phyloP scores from a whole-genome alignment of 176 grass and related monocot genomes.

The Triticum monococcum region DNA sequence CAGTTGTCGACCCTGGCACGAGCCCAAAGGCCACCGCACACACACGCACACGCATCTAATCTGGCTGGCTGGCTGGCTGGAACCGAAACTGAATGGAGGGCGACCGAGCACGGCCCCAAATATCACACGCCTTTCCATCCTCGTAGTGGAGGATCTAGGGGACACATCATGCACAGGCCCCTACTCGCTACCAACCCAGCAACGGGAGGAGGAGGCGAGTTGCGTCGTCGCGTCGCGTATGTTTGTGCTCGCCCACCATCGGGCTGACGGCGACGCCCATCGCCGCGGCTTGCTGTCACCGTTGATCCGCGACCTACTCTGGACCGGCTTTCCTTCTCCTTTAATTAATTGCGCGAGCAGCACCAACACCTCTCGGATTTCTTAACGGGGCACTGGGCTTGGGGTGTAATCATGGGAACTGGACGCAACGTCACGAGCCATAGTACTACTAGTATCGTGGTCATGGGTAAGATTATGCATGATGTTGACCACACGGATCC shows the following conservation, averaged over 20 bases:
- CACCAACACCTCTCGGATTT: not conserved
- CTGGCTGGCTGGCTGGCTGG: not conserved
- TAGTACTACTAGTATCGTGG: not conserved
- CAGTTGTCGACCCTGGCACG: constrained; percentile 1
- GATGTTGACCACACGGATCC: not conserved
- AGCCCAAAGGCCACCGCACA: constrained; percentile 26
- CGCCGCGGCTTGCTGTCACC: not conserved
- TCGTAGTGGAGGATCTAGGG: constrained; percentile 21
- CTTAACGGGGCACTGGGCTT: not conserved
- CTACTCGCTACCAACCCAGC: constrained; percentile 16
- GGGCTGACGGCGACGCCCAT: not conserved
- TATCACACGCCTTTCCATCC: constrained; percentile 28
- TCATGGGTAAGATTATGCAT: not conserved
- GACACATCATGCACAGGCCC: constrained; percentile 15
- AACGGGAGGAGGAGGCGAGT: not conserved
- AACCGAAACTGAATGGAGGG: not conserved
- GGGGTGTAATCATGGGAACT: not conserved
- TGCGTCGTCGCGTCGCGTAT: not conserved
- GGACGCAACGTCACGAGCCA: not conserved
- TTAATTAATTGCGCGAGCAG: not conserved
- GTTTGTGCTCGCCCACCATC: constrained; percentile 4
- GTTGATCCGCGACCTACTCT: not conserved
- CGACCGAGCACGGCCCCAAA: constrained; percentile 6
- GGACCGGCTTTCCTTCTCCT: not conserved
- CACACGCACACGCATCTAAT: not conserved